Base-by-base conservation (phyloP, 352 stramenopile species). In the Phytophthora sansomeana region DNA sequence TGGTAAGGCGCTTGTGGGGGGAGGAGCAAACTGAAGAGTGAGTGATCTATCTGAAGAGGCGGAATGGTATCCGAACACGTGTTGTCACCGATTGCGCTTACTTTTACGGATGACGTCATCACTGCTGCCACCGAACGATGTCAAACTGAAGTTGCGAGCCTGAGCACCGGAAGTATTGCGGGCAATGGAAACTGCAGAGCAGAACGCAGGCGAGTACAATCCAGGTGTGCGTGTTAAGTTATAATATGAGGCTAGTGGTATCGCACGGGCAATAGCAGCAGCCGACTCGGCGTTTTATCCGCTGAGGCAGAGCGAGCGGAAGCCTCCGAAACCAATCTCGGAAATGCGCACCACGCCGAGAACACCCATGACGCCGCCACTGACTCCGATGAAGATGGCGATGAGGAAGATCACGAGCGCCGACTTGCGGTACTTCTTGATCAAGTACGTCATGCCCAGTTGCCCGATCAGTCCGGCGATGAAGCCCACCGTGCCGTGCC, bases 401-500 rank as follows among this genome's bases (percentile, higher is more conserved):
- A 95, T 81, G 21, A 93, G 59, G 61, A 95, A 89, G 39, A 95
- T 86, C 21, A 93, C 84, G 28, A 95, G 86, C 30, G 87, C 82
- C 7, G 85, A 75, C 69, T 92, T 93, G 71, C 87, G 81, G 57
- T 91, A 97, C 63, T 97, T 97, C 58, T 91, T 82, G 69, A 99
- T 92, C 41, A 99, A 70, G 63, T 97, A 97, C 21, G 81, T 84
- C 60, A 99, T 85, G 49, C 86, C 91, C 48, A 95, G 78, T 78
- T 99, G 97, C 28, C 96, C 97, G 14, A 97, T 73, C 24, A 92
- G 75, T 3, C 95, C 98, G 6, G 92, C 85, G 21, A 96, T 44
- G 60, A 99, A 97, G 19, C 96, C 96, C n/a, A 99, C 80, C 6
- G 87, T 57, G 52, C 97, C 93, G 54, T 98, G 90, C 65, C 92